phyloP scores from a whole-genome alignment of 129 eudicot species.

The Arctium minus region DNA sequence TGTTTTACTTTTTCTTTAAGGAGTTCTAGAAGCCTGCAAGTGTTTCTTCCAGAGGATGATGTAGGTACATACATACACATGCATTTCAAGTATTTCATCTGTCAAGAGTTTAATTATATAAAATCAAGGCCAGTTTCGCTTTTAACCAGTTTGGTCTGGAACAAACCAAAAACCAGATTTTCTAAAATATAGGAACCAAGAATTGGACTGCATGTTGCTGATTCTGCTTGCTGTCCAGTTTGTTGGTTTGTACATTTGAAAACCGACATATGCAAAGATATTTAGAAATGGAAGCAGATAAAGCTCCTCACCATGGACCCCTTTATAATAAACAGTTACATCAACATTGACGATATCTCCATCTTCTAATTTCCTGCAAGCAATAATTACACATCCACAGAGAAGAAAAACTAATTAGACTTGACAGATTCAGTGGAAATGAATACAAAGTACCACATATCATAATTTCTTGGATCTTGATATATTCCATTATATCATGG shows the following conservation, averaged over 20 bases:
- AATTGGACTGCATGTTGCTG: neutral
- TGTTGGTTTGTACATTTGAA: neutral
- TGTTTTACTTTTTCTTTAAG: too few species aligned
- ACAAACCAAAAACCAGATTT: neutral
- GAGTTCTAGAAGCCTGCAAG: too few species aligned
- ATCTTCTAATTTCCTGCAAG: constrained; percentile 84
- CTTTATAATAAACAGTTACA: constrained; percentile 77
- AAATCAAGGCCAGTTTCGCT: neutral
- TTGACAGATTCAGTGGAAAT: neutral
- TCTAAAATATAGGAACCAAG: neutral
- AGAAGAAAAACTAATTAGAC: constrained; percentile 1
- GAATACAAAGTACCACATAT: neutral
- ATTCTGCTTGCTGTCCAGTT: too few species aligned
- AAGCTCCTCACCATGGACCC: constrained; percentile 77
- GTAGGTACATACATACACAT: too few species aligned
- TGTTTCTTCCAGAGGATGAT: too few species aligned
- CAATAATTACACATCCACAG: neutral
- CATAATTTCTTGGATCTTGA: constrained; percentile 12
- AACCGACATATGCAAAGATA: neutral
- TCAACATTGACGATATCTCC: constrained; percentile 97
- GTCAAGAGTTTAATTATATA: too few species aligned
- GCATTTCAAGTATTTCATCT: too few species aligned
- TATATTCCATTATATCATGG: neutral
- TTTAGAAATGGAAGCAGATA: neutral
- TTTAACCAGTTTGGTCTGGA: neutral